phyloP scores from a whole-genome alignment of 1,139 yeast genomes.

The Candida anutae region DNA sequence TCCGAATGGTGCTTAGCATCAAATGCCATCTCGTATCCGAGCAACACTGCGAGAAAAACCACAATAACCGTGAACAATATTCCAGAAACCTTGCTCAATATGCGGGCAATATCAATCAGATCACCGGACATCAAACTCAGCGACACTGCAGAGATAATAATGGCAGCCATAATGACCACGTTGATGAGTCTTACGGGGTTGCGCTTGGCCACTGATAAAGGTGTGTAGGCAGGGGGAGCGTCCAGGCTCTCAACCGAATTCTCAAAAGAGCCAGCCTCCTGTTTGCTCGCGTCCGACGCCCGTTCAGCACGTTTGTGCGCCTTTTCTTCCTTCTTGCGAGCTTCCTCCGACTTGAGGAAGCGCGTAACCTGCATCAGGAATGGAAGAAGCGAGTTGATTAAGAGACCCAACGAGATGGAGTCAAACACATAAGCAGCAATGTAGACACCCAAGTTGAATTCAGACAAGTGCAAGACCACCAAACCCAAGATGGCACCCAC shows the following conservation, averaged over 20 bases:
- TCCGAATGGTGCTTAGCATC: not conserved
- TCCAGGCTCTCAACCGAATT: conserved; percentile 1
- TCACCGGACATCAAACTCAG: conserved; percentile 3
- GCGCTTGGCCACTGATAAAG: conserved; percentile 3
- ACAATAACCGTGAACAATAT: conserved; percentile 9
- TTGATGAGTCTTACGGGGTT: conserved; percentile 11
- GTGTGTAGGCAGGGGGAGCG: no score
- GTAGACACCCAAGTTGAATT: conserved; percentile 6
- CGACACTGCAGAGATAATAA: conserved; percentile 11
- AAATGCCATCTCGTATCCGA: no score
- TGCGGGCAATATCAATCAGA: conserved; percentile 1
- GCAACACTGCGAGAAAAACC: not conserved
- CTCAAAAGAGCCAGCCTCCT: not conserved
- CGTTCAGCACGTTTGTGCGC: conserved; percentile 1
- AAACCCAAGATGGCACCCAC: conserved; percentile 13
- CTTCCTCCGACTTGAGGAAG: not conserved
- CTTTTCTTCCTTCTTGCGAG: not conserved
- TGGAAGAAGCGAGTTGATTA: conserved; percentile 9
- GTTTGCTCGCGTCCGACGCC: not conserved
- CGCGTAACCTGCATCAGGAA: no score
- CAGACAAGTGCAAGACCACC: conserved; percentile 5
- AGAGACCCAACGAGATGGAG: conserved; percentile 12
- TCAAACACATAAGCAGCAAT: conserved; percentile 14
- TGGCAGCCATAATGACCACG: conserved; percentile 9
- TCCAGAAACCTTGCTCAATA: conserved; percentile 7